Conservation (phyloP, 2,329 filamentous ascomycete species). For the Aspergillus sojae region DNA sequence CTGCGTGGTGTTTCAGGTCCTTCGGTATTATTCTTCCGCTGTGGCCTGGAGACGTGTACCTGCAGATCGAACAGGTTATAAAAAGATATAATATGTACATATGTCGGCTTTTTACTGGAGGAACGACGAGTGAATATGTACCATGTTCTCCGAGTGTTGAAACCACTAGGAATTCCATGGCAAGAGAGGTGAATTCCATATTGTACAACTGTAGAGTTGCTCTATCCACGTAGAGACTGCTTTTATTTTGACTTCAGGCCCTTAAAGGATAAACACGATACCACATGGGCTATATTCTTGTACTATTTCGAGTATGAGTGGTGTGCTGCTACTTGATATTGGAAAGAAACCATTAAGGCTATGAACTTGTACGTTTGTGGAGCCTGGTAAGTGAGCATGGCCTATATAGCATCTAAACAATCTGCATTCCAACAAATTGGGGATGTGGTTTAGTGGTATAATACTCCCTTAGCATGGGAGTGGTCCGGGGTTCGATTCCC, state of each 20-base stretch:
- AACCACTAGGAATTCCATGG: not conserved
- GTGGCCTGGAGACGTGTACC: not conserved
- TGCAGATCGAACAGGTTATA: not conserved
- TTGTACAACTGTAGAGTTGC: not conserved
- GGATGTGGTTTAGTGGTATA: conserved; percentile 5
- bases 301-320: not conserved
- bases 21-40: not conserved
- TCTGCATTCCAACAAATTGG: not conserved
- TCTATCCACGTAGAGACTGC: not conserved
- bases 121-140: not conserved
- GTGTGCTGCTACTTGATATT: no score
- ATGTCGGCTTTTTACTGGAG: not conserved
- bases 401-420: not conserved
- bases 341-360: no score
- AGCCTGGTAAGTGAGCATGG: accelerated
- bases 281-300: not conserved
- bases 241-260: not conserved
- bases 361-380: no score
- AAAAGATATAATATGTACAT: no score
- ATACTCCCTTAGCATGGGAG: conserved; percentile 1
- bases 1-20: not conserved
- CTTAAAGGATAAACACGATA: not conserved
- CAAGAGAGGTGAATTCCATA: not conserved
- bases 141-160: not conserved
- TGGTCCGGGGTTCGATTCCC: conserved; percentile 3